These are phyloP conservation scores for Mortierella polycephala DNA, from an alignment of 371 early-diverging fungal species.

Conservation along the genomic window DNA sequence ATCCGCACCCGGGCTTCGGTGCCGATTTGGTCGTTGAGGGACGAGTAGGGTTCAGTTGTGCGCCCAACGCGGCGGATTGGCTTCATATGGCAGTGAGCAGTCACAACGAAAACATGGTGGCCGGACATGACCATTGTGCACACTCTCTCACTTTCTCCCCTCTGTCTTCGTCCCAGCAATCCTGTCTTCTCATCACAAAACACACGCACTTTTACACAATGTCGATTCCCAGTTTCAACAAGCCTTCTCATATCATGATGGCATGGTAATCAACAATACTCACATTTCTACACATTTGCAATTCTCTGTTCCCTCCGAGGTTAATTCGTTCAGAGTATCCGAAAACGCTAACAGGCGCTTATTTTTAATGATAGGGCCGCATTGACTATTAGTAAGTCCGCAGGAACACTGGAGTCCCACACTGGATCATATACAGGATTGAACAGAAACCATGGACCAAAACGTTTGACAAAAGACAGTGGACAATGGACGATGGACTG, in stretches of 20 bases:
- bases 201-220: too few relatives aligned
- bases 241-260: slow-evolving; percentile 53
- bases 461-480: neutral
- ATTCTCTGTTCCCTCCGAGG: neutral
- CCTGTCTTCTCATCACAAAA: too few relatives aligned
- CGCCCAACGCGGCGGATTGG: too few relatives aligned
- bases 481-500: neutral
- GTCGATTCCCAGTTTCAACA: slow-evolving; percentile 36
- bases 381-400: slow-evolving; percentile 30
- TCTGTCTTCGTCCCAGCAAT: too few relatives aligned
- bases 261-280: slow-evolving; percentile 28
- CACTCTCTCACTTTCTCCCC: neutral
- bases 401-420: neutral
- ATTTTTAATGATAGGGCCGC: slow-evolving; percentile 5
- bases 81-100: too few relatives aligned
- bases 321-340: neutral
- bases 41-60: too few relatives aligned
- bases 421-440: neutral
- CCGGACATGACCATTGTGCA: too few relatives aligned
- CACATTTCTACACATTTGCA: neutral
- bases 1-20: too few relatives aligned
- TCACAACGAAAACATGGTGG: too few relatives aligned
- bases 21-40: too few relatives aligned
- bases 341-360: neutral
- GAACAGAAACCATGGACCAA: neutral